phyloP scores from a whole-genome alignment of 257 asterid genomes.

The Solanum pimpinellifolium region DNA sequence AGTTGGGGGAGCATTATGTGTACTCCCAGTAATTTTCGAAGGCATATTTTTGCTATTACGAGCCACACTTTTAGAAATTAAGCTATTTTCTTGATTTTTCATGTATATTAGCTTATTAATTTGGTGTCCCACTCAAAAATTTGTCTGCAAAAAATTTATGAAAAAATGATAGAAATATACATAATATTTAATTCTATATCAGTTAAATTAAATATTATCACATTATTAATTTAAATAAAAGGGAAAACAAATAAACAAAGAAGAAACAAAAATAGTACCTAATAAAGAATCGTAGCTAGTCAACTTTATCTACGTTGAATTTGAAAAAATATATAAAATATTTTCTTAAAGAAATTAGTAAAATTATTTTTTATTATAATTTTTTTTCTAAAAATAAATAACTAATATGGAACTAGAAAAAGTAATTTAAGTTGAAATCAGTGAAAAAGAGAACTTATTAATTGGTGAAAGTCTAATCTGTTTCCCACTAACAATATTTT shows the following conservation, averaged over 20 bases:
- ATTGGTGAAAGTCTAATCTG: background rate
- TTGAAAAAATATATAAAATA: background rate
- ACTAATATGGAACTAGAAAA: background rate
- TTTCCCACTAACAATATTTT: background rate
- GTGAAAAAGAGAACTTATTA: background rate
- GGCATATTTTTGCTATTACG: too few species aligned
- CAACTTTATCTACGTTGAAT: background rate
- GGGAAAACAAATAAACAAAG: background rate
- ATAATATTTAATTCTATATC: too few species aligned
- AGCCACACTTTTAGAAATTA: too few species aligned
- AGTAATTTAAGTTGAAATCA: background rate
- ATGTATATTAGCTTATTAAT: background rate
- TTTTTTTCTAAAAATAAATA: background rate
- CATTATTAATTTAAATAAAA: background rate
- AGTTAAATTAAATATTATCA: background rate
- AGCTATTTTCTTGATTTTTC: fast-evolving
- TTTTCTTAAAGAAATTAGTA: too few species aligned
- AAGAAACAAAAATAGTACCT: background rate
- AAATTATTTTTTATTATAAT: too few species aligned
- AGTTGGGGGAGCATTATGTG: background rate
- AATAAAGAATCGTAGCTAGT: background rate
- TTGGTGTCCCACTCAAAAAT: too few species aligned
- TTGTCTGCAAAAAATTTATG: too few species aligned
- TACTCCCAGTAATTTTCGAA: background rate
- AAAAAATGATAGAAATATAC: too few species aligned